phyloP scores from a whole-genome alignment of 2,329 filamentous ascomycete species.

The Fusarium sp. region DNA sequence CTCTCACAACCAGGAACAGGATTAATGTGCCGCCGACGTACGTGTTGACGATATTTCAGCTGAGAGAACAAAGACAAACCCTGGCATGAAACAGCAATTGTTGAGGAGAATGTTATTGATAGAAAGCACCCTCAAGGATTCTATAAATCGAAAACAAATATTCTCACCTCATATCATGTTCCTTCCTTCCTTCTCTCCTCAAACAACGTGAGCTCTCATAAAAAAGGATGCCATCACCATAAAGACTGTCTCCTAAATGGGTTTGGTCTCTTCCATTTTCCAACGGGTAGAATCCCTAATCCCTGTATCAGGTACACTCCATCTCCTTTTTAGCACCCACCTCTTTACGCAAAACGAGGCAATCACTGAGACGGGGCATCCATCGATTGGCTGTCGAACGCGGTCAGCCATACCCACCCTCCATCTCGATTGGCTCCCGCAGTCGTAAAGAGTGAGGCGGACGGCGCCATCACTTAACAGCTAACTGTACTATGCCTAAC shows the following conservation, averaged over 20 bases:
- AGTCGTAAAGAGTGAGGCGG: constrained; percentile 45
- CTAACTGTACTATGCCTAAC: constrained; percentile 1
- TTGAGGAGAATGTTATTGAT: constrained; percentile 5
- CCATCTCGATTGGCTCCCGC: constrained; percentile 42
- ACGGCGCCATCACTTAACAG: constrained; percentile 29
- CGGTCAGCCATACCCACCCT: constrained; percentile 37
- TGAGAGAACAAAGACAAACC: background rate
- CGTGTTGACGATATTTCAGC: constrained; percentile 1
- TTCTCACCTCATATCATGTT: constrained; percentile 1
- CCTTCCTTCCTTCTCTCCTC: constrained; percentile 5
- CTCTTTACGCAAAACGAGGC: constrained; percentile 44
- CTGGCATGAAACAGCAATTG: background rate
- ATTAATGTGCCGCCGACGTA: constrained; percentile 26
- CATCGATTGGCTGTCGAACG: constrained; percentile 43
- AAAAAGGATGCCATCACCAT: constrained; percentile 31
- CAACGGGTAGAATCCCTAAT: constrained; percentile 32
- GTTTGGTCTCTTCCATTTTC: constrained; percentile 19
- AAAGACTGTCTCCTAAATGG: constrained; percentile 7
- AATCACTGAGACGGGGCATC: constrained; percentile 42
- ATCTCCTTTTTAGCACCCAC: constrained; percentile 38
- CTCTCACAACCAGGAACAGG: constrained; percentile 14
- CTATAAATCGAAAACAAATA: background rate
- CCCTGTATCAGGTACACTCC: constrained; percentile 30
- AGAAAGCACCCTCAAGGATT: constrained; percentile 4
- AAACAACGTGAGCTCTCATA: constrained; percentile 19